phyloP scores from a whole-genome alignment of 164 flowering plant species.

The Nymphaea colorata region DNA sequence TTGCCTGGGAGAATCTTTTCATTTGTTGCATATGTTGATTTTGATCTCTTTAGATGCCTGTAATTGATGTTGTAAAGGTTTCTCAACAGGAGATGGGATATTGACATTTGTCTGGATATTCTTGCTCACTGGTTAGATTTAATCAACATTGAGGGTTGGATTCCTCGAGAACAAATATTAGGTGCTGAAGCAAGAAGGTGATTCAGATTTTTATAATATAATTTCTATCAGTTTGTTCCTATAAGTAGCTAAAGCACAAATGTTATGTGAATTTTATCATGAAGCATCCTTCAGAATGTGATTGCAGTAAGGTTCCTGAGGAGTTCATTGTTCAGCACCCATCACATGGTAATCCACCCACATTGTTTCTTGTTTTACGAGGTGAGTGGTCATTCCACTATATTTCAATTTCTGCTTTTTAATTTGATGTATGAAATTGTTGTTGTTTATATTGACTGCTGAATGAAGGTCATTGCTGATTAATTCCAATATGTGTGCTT shows the following conservation, averaged over 20 bases:
- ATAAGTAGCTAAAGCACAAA: no score
- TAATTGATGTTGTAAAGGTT: no score
- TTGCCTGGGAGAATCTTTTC: not conserved
- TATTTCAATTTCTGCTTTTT: no score
- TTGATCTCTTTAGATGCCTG: no score
- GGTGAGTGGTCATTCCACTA: conserved; percentile 28
- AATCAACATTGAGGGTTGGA: conserved; percentile 97
- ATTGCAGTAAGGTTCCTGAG: conserved; percentile 84
- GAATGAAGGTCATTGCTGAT: no score
- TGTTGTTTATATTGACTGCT: no score
- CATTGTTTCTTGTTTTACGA: conserved; percentile 64
- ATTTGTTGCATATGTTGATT: not conserved
- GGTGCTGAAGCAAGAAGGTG: conserved; percentile 98
- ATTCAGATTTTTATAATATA: not conserved
- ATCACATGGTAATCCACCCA: conserved; percentile 89
- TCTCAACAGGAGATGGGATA: conserved; percentile 86
- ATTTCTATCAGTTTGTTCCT: no score
- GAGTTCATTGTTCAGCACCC: conserved; percentile 90
- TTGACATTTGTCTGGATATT: conserved; percentile 71
- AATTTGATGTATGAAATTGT: no score
- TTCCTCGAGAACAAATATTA: conserved; percentile 94
- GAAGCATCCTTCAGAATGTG: not conserved
- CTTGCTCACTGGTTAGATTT: conserved; percentile 97
- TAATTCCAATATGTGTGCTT: no score
- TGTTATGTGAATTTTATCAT: no score